These are phyloP conservation scores for Dictyostelium citrinum DNA, from an alignment of 78 protist species.

Conservation along the genomic window DNA sequence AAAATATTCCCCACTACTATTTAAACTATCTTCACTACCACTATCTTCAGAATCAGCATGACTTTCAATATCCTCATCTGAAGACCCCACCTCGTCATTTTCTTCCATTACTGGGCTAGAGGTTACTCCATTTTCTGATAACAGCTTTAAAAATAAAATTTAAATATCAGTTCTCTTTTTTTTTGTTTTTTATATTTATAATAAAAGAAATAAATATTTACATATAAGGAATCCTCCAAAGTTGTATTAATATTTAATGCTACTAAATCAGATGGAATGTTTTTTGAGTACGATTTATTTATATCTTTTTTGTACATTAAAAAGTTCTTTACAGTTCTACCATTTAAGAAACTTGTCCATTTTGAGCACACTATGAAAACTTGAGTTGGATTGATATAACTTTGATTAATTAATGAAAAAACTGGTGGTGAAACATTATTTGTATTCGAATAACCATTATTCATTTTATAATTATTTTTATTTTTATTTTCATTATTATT, in stretches of 20 bases:
- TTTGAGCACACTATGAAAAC: constrained; percentile 28
- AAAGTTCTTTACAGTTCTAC: constrained; percentile 11
- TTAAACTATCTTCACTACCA: not conserved
- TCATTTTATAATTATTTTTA: not conserved
- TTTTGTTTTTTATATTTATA: too few relatives aligned
- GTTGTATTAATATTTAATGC: not conserved
- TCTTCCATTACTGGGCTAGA: constrained; percentile 14
- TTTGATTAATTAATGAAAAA: constrained; percentile 4
- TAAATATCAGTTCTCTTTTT: not conserved
- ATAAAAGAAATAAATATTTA: not conserved
- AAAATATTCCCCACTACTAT: not conserved
- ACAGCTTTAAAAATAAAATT: not conserved
- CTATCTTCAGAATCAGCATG: not conserved
- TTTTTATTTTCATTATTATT: not conserved
- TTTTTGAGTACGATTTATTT: not conserved
- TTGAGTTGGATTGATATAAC: not conserved
- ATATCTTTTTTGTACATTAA: constrained; percentile 19
- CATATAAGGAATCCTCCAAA: constrained; percentile 10
- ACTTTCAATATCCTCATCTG: not conserved
- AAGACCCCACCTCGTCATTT: not conserved
- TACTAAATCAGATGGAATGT: not conserved
- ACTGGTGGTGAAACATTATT: constrained; percentile 1
- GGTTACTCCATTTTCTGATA: not conserved
- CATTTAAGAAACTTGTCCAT: constrained; percentile 25
- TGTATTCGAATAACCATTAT: not conserved